Base-by-base conservation (phyloP, 495 filamentous ascomycete genomes). In the Sabuloglossum arenarium region DNA sequence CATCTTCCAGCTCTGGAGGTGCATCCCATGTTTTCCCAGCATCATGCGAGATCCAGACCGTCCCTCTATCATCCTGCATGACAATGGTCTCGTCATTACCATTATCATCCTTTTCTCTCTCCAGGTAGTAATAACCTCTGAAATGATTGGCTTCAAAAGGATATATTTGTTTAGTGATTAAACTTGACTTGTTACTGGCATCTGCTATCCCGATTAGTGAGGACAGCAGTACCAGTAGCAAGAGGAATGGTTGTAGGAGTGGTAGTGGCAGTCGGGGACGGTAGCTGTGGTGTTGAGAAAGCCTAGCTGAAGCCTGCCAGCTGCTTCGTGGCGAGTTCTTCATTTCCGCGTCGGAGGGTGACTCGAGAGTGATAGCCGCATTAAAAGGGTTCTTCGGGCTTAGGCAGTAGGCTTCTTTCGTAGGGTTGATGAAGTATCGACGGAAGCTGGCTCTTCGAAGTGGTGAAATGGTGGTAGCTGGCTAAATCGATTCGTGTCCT, bases 21-120 rank as follows among this genome's bases (percentile, higher is more conserved):
- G 75, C 72, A 31, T 80, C 68, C 89, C 88, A 99, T 1, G 64
- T 80, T 71, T 88, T 87, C 61, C 90, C 93, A 60, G 94, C 88
- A 62, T 97, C 79, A 59, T 80, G 77, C 0, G 82, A 83, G 37
- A 93, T 68, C 58, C 71, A 85, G 42, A 91, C 72, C 53, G 82
- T 71, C 9, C 75, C 66, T 10, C 79, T 69, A 39, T 73, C 68
- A 0, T 84, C 88, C 14, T 81, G 80, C 73, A 88, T 77, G 61
- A 97, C 76, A 55, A 99, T 72, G 0, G 90, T 94, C 70, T 97
- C 91, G 57, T 89, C 86, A 0, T 73, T 65, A 21, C 70, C 75
- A 11, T 64, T 66, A 62, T 76, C 82, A 45, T 74, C 74, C 10
- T 80, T 79, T 25, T 80, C 79, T 6, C 87, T 79, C 61, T 96